These are phyloP conservation scores for Paraleonurus japonicus DNA, from an alignment of 257 asterid species.

Conservation along the genomic window DNA sequence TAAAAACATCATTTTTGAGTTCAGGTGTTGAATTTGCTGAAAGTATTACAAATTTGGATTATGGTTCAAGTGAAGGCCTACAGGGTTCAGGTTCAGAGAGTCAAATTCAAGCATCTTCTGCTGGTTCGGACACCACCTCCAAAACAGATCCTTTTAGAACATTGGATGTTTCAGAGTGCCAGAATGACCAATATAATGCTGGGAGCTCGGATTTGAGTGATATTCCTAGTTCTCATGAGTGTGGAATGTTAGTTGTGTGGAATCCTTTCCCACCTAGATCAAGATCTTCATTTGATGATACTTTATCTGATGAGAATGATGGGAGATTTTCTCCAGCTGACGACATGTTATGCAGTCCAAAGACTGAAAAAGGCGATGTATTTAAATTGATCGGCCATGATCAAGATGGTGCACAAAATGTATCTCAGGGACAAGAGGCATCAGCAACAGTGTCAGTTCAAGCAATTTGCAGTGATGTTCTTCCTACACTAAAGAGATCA, in stretches of 20 bases:
- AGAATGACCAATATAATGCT: conserved; percentile 30
- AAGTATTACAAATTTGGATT: conserved; percentile 52
- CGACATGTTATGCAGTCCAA: conserved; percentile 32
- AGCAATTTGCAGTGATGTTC: conserved; percentile 26
- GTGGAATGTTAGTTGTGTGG: conserved; percentile 35
- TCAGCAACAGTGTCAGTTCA: conserved; percentile 22
- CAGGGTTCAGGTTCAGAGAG: conserved; percentile 39
- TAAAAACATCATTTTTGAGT: not conserved
- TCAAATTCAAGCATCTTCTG: conserved; percentile 33
- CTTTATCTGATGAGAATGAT: conserved; percentile 42
- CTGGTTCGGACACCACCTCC: conserved; percentile 40
- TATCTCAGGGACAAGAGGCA: conserved; percentile 27
- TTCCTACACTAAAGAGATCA: conserved; percentile 59
- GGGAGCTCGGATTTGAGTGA: conserved; percentile 36
- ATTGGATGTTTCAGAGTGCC: conserved; percentile 35
- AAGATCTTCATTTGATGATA: conserved; percentile 36
- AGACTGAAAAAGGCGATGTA: conserved; percentile 25
- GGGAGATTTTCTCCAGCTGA: conserved; percentile 33
- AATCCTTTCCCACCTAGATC: conserved; percentile 42
- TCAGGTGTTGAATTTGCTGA: conserved; percentile 74
- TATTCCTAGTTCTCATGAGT: conserved; percentile 31
- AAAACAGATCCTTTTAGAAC: conserved; percentile 41
- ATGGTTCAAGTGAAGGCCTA: conserved; percentile 49
- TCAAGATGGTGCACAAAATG: conserved; percentile 26
- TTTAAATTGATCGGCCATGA: conserved; percentile 20